Evolutionary conservation across 495 filamentous ascomycete genomes (phyloP).

Genomic region (Hypomontagnella submonticulosa): DNA sequence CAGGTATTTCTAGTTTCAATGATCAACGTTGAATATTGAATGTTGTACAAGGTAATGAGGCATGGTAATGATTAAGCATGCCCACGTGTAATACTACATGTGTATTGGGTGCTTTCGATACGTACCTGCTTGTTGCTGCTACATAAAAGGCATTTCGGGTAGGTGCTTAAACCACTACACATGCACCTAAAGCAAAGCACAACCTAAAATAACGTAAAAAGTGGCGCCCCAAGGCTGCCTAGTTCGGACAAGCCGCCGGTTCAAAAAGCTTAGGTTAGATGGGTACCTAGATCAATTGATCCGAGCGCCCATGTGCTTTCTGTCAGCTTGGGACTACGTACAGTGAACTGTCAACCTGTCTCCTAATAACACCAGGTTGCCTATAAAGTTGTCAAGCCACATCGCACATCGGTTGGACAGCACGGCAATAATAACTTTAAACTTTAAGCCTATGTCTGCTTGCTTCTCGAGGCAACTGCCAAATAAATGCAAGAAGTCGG

Average conservation of each 20-base stretch:
- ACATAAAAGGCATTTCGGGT: too few species aligned
- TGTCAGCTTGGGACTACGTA: slow-evolving; percentile 28
- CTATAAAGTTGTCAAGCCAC: slow-evolving; percentile 1
- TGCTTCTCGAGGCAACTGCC: slow-evolving; percentile 18
- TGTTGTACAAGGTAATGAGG: too few species aligned
- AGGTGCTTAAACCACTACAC: too few species aligned
- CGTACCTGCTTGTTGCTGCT: too few species aligned
- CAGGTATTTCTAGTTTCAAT: too few species aligned
- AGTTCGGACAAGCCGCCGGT: slow-evolving; percentile 29
- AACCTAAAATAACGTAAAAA: slow-evolving; percentile 15
- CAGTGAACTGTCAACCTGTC: slow-evolving; percentile 34
- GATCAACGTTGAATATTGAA: too few species aligned
- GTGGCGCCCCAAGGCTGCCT: slow-evolving; percentile 6
- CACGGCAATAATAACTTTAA: slow-evolving; percentile 3
- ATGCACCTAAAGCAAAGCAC: slow-evolving; percentile 1
- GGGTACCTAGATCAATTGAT: slow-evolving; percentile 10
- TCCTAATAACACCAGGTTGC: background rate
- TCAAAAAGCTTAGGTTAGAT: slow-evolving; percentile 37
- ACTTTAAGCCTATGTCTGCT: slow-evolving; percentile 24
- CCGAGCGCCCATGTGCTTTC: background rate
- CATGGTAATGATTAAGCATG: too few species aligned
- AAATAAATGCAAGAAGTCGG: slow-evolving; percentile 37
- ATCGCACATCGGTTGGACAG: background rate
- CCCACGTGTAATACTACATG: too few species aligned
- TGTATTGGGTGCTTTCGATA: too few species aligned